Conservation (phyloP, 2,329 filamentous ascomycete genomes). For the Verticillium nonalfalfae region DNA sequence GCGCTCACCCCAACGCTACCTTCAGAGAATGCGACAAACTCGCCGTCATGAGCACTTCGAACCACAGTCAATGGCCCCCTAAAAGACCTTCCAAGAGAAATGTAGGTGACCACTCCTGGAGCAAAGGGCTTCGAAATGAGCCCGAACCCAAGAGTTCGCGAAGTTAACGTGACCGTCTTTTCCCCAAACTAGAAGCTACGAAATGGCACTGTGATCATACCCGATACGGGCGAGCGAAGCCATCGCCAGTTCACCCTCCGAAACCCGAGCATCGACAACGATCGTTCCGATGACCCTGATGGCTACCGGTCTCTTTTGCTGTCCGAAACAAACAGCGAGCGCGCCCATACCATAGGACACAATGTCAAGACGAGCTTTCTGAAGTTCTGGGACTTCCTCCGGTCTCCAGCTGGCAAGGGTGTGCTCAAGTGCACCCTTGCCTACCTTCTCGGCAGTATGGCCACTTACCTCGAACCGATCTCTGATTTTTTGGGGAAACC, state of each 20-base stretch:
- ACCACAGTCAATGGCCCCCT: slow-evolving; percentile 27
- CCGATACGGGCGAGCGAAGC: slow-evolving; percentile 77
- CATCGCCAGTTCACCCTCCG: slow-evolving; percentile 75
- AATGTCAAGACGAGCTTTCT: slow-evolving; percentile 29
- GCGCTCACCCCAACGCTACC: neutral
- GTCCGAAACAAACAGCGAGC: slow-evolving; percentile 27
- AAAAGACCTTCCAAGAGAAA: slow-evolving; percentile 37
- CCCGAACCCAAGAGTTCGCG: neutral
- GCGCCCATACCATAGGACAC: slow-evolving; percentile 24
- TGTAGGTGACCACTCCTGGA: slow-evolving; percentile 23
- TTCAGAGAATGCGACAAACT: slow-evolving; percentile 7
- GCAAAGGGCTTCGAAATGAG: neutral
- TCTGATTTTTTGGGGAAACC: slow-evolving; percentile 71
- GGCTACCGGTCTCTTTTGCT: slow-evolving; percentile 25
- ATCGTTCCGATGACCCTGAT: slow-evolving; percentile 19
- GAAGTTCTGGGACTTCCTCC: slow-evolving; percentile 52
- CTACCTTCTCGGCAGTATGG: slow-evolving; percentile 79
- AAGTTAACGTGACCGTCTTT: slow-evolving; percentile 4
- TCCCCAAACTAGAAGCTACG: slow-evolving; percentile 55
- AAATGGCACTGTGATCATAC: slow-evolving; percentile 82
- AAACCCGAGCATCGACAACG: slow-evolving; percentile 31
- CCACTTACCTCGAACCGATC: slow-evolving; percentile 72
- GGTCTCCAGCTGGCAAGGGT: slow-evolving; percentile 68
- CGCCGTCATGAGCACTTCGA: slow-evolving; percentile 12
- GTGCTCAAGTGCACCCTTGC: slow-evolving; percentile 89